A percentile compares a stretch with the other conserved stretches of the same genome.
Evolutionary conservation across 1,284 basidiomycete species (phyloP).

Genomic region (Ceraceosorus guamensis): DNA sequence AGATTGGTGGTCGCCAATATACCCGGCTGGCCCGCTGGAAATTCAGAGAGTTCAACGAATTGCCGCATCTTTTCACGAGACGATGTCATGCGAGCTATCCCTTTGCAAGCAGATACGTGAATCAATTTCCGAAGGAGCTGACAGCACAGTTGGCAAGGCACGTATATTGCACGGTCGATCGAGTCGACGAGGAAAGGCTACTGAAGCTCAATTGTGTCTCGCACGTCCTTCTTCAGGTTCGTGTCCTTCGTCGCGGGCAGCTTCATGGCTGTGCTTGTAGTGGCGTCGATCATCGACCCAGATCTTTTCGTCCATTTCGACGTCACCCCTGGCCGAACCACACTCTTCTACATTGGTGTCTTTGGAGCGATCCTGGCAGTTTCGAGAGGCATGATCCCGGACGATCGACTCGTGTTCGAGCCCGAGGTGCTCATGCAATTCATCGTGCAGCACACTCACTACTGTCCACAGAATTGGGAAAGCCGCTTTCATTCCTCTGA

Average conservation of each 20-base stretch:
- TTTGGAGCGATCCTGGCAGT: constrained; percentile 83
- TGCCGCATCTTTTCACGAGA: constrained; percentile 82
- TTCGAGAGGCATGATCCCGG: constrained; percentile 88
- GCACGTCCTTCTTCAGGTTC: constrained; percentile 57
- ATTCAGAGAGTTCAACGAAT: constrained; percentile 96
- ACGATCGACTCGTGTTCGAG: constrained; percentile 82
- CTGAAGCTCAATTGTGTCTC: too few species aligned
- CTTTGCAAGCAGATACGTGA: constrained; percentile 85
- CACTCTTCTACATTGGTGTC: constrained; percentile 81
- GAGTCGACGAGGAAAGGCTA: background rate
- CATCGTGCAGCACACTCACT: constrained; percentile 87
- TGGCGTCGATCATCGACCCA: constrained; percentile 83
- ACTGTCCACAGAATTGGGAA: constrained; percentile 87
- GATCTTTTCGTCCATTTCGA: constrained; percentile 82
- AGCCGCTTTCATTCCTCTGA: constrained; percentile 67
- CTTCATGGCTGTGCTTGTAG: constrained; percentile 84
- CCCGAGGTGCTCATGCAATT: constrained; percentile 84
- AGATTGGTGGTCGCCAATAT: constrained; percentile 82
- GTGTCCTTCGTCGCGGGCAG: constrained; percentile 92
- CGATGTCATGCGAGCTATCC: constrained; percentile 82
- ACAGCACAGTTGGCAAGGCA: constrained; percentile 79
- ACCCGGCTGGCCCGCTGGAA: constrained; percentile 96
- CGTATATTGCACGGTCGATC: constrained; percentile 27
- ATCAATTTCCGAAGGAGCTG: constrained; percentile 93
- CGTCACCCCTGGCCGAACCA: constrained; percentile 82